Evolutionary conservation across 2,329 filamentous ascomycete species (phyloP), one percentile per base, ranked within the genome.

Genomic region (Pyrenochaeta sp.): DNA sequence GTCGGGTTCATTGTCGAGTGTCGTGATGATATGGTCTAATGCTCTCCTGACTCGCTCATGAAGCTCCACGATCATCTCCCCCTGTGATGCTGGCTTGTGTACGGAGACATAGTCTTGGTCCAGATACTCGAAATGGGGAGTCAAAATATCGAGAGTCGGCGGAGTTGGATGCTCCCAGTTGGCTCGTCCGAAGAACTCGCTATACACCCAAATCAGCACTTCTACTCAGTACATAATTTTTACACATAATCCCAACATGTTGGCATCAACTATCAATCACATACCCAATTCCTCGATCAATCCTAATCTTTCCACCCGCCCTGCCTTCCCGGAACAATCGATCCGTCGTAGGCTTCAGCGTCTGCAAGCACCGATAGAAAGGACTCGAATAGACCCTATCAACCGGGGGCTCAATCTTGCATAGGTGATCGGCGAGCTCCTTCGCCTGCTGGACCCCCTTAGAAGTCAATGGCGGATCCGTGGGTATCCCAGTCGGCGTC

Each of bases 101-200:
- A 85, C 80, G 5, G 90, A 86, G 44, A 74, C 79, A 73, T 93
- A 90, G 28, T 72, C 72, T 13, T 78, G 75, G 58, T 89, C 84
- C 42, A 88, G 76, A 45, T 84, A 69, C 30, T 85, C 77, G 30
- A 89, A 88, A 75, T 97, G 96, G 62, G 92, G 84, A 22, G 76
- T 76, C 59, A 99, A 83, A 34, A 85, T 80, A 28, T 82, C 69
- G 13, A 89, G 80, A 3, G 85, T 78, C 2, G 92, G 91, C 2
- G 94, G 92, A 15, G 85, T 83, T 0, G 95, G 95, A 72, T 98
- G 95, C 53, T 91, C 85, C 77, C 97, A 97, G 58, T 88, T 88
- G 15, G 93, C 92, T 47, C 87, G 84, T 27, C 95, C 95, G 76
- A 95, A 98, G 90, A 95, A 98, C 81, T 99, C 95, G 60, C 91